Evolutionary conservation across 441 rosid species (phyloP).

Genomic region (Adansonia grandidieri): DNA sequence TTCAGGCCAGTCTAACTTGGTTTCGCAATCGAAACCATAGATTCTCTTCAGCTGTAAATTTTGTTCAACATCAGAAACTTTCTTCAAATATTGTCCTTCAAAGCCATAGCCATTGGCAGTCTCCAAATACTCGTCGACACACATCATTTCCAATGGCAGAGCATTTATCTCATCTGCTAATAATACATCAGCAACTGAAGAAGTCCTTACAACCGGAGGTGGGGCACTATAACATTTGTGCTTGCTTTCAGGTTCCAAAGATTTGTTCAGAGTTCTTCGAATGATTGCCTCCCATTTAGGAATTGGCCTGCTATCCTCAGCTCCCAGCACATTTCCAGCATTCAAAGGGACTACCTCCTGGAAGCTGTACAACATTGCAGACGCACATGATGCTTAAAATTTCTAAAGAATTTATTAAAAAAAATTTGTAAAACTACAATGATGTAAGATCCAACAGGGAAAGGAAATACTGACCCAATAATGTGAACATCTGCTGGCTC

Average conservation of each 20-base stretch:
- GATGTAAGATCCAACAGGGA: not conserved
- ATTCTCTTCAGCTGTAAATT: constrained; percentile 46
- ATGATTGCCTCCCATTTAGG: constrained; percentile 91
- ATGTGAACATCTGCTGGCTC: constrained; percentile 85
- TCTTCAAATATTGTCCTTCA: constrained; percentile 30
- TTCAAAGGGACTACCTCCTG: constrained; percentile 99
- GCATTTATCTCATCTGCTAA: constrained; percentile 65
- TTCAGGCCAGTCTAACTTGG: constrained; percentile 84
- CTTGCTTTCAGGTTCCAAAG: constrained; percentile 51
- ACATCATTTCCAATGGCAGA: constrained; percentile 48
- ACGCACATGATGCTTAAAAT: not conserved
- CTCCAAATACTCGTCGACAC: constrained; percentile 43
- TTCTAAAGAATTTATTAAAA: not conserved
- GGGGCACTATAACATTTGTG: constrained; percentile 92
- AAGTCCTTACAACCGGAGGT: constrained; percentile 73
- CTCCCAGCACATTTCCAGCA: constrained; percentile 95
- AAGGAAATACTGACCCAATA: constrained; percentile 60
- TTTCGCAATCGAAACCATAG: constrained; percentile 45
- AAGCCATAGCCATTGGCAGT: constrained; percentile 30
- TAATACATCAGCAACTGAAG: constrained; percentile 64
- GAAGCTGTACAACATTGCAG: constrained; percentile 50
- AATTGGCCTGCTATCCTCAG: constrained; percentile 88
- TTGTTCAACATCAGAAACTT: constrained; percentile 38
- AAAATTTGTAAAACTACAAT: no score
- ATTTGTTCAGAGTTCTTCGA: constrained; percentile 83